A percentile compares a stretch with the other conserved stretches of the same genome.
phyloP scores from a whole-genome alignment of 2,329 filamentous ascomycete species.

The Camillea tinctor region DNA sequence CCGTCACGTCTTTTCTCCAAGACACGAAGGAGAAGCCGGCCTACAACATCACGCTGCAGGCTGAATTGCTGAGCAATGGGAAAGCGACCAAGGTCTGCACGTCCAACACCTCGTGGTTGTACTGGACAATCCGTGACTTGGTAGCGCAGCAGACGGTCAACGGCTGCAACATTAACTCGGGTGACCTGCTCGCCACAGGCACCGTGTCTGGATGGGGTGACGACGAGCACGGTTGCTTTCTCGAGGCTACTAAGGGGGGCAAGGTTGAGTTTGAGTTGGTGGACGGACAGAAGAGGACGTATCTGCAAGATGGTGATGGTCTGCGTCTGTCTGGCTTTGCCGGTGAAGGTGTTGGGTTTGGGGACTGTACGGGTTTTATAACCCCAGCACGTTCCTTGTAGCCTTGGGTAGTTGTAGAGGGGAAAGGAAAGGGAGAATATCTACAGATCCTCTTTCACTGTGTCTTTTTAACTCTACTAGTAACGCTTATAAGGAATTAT shows the following conservation, averaged over 20 bases:
- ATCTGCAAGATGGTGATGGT: slow-evolving; percentile 41
- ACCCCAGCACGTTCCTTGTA: slow-evolving; percentile 14
- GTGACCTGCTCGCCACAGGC: slow-evolving; percentile 42
- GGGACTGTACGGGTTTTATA: slow-evolving; percentile 32
- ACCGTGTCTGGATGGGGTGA: slow-evolving; percentile 38
- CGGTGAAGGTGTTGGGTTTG: slow-evolving; percentile 43
- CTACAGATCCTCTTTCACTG: no score
- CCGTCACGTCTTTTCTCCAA: slow-evolving; percentile 33
- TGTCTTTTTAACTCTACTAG: no score
- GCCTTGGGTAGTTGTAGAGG: no score
- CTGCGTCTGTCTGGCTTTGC: slow-evolving; percentile 37
- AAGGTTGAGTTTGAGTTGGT: slow-evolving; percentile 27
- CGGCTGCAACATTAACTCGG: slow-evolving; percentile 38
- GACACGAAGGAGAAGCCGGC: slow-evolving; percentile 34
- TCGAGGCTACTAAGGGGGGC: slow-evolving; percentile 40
- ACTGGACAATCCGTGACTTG: slow-evolving; percentile 40
- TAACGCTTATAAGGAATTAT: no score
- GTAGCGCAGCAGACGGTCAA: slow-evolving; percentile 38
- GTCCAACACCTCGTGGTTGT: slow-evolving; percentile 33
- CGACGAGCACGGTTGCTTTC: slow-evolving; percentile 38
- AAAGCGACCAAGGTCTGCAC: slow-evolving; percentile 29
- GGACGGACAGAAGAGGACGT: slow-evolving; percentile 34
- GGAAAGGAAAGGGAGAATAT: no score
- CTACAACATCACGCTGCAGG: slow-evolving; percentile 32
- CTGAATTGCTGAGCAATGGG: slow-evolving; percentile 12